These are phyloP conservation scores for Botryotinia calthae DNA, from an alignment of 2,329 filamentous ascomycete species.

Conservation along the genomic window DNA sequence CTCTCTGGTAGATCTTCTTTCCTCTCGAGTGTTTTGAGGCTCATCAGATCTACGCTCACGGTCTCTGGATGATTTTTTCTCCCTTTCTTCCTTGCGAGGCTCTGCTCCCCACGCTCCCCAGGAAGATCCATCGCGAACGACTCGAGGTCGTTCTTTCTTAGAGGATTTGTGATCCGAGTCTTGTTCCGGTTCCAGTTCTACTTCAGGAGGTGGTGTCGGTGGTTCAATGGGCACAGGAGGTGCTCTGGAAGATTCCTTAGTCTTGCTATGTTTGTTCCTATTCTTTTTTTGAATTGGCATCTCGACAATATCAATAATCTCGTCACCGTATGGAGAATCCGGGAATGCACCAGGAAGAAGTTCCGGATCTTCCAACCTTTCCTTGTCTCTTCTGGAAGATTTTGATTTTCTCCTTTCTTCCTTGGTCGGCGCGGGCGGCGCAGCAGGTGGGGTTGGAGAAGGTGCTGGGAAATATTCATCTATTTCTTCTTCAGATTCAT, in stretches of 20 bases:
- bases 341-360: constrained; percentile 13
- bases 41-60: constrained; percentile 27
- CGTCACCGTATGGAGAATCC: constrained; percentile 2
- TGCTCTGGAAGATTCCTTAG: constrained; percentile 33
- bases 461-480: constrained; percentile 24
- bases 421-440: constrained; percentile 22
- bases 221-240: constrained; percentile 41
- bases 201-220: constrained; percentile 37
- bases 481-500: constrained; percentile 24
- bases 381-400: constrained; percentile 6
- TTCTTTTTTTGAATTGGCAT: constrained; percentile 46
- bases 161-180: constrained; percentile 56
- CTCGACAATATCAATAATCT: constrained; percentile 47
- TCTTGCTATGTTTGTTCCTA: constrained; percentile 42
- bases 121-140: constrained; percentile 65
- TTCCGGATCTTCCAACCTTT: not conserved
- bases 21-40: constrained; percentile 26
- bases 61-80: constrained; percentile 39
- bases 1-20: constrained; percentile 48
- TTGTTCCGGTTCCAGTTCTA: constrained; percentile 39
- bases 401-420: constrained; percentile 16
- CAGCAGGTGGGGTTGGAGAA: constrained; percentile 39
- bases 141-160: constrained; percentile 74
- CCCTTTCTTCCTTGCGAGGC: constrained; percentile 43
- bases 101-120: constrained; percentile 74